phyloP scores from a whole-genome alignment of 2,329 filamentous ascomycete species.

The Byssothecium circinans region DNA sequence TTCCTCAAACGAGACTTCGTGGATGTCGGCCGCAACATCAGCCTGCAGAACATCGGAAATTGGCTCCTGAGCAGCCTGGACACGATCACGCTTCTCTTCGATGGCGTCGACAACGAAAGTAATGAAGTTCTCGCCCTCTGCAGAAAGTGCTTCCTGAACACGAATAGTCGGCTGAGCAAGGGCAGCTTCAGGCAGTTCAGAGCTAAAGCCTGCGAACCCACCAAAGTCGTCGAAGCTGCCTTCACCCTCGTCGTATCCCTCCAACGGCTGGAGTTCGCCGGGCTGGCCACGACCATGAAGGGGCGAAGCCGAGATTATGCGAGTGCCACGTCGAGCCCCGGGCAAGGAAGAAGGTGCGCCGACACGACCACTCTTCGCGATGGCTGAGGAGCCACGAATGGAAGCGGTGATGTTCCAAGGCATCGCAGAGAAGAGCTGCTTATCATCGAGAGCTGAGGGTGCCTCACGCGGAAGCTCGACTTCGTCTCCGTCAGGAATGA shows the following conservation, averaged over 20 bases:
- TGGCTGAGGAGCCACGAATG: constrained; percentile 52
- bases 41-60: constrained; percentile 25
- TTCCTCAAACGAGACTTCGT: constrained; percentile 65
- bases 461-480: constrained; percentile 73
- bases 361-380: constrained; percentile 44
- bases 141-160: constrained; percentile 57
- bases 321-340: constrained; percentile 48
- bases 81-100: constrained; percentile 29
- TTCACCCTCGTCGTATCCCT: constrained; percentile 34
- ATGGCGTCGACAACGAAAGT: constrained; percentile 58
- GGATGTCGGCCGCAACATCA: constrained; percentile 32
- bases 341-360: constrained; percentile 36
- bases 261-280: constrained; percentile 29
- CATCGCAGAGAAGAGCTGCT: constrained; percentile 65
- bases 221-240: constrained; percentile 26
- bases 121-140: constrained; percentile 65
- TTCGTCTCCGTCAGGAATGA: constrained; percentile 43
- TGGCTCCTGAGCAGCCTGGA: constrained; percentile 10
- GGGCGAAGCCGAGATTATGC: constrained; percentile 63
- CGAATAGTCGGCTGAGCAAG: constrained; percentile 37
- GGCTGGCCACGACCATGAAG: constrained; percentile 55
- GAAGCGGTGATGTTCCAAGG: constrained; percentile 68
- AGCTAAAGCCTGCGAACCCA: constrained; percentile 23
- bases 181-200: constrained; percentile 14
- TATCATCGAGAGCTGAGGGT: constrained; percentile 66